Evolutionary conservation across 2,329 filamentous ascomycete genomes (phyloP).

Genomic region (Lojkania enalia): DNA sequence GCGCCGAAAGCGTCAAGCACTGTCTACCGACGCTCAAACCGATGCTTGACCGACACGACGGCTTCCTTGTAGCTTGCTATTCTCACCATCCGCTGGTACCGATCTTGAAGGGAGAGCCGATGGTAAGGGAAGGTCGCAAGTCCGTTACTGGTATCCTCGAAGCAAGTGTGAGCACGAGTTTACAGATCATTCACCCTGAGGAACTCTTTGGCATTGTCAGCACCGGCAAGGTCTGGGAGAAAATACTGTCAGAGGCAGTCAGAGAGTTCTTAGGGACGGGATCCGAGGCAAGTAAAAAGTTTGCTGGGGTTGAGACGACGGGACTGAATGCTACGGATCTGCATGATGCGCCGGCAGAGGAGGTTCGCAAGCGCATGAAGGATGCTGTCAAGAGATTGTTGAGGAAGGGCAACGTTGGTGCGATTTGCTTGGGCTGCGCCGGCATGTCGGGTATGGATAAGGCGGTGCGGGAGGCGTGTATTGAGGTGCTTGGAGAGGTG

Average conservation of each 20-base stretch:
- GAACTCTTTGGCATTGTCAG: constrained; percentile 83
- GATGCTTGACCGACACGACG: constrained; percentile 61
- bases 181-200: constrained; percentile 57
- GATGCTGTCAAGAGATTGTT: constrained; percentile 71
- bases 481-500: constrained; percentile 64
- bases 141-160: constrained; percentile 86
- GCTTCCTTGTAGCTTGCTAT: constrained; percentile 86
- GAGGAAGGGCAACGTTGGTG: constrained; percentile 58
- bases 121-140: constrained; percentile 44
- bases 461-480: constrained; percentile 70
- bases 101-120: constrained; percentile 55
- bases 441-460: constrained; percentile 87
- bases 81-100: constrained; percentile 78
- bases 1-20: constrained; percentile 63
- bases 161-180: constrained; percentile 68
- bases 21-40: constrained; percentile 61
- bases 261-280: constrained; percentile 61
- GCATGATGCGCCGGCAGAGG: constrained; percentile 66
- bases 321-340: constrained; percentile 80
- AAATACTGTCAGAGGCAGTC: constrained; percentile 69
- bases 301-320: constrained; percentile 81
- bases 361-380: constrained; percentile 68
- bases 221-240: constrained; percentile 83
- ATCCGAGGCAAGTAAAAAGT: constrained; percentile 52
- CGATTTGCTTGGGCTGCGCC: constrained; percentile 83